A percentile compares a stretch with the other conserved stretches of the same genome.
Evolutionary conservation across 1,139 yeast genomes (phyloP).

Genomic region (Wickerhamiella infanticola): DNA sequence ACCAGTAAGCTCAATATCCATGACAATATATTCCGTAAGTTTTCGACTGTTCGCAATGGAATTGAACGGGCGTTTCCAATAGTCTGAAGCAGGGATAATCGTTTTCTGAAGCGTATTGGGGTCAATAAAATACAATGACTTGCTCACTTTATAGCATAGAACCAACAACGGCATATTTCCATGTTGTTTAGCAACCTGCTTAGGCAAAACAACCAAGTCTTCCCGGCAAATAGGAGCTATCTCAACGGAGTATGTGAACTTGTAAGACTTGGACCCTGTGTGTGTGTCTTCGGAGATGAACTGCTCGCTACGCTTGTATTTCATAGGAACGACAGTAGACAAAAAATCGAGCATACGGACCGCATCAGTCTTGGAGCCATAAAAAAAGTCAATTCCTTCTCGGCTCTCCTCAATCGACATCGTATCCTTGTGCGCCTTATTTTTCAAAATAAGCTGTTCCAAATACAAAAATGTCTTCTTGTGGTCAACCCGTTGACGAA

Average conservation of each 20-base stretch:
- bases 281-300: conserved; percentile 86
- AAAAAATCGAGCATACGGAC: conserved; percentile 86
- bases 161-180: conserved; percentile 79
- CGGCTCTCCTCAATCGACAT: conserved; percentile 81
- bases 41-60: conserved; percentile 42
- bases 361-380: conserved; percentile 81
- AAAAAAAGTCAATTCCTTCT: conserved; percentile 92
- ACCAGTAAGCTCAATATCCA: conserved; percentile 92
- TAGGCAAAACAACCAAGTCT: conserved; percentile 82
- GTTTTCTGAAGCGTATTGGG: conserved; percentile 68
- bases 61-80: conserved; percentile 78
- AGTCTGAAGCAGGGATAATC: conserved; percentile 59
- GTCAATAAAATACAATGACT: conserved; percentile 72
- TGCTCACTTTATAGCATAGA: conserved; percentile 69
- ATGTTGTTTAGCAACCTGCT: conserved; percentile 63
- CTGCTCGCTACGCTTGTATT: conserved; percentile 75
- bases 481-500: conserved; percentile 93
- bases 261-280: conserved; percentile 73
- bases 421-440: conserved; percentile 90
- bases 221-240: conserved; percentile 97
- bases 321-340: conserved; percentile 74
- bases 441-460: conserved; percentile 86
- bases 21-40: conserved; percentile 73
- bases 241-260: conserved; percentile 85
- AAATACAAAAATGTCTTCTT: conserved; percentile 89